phyloP scores from a whole-genome alignment of 139 green algal species.

The Auxenochlorella protothecoides region DNA sequence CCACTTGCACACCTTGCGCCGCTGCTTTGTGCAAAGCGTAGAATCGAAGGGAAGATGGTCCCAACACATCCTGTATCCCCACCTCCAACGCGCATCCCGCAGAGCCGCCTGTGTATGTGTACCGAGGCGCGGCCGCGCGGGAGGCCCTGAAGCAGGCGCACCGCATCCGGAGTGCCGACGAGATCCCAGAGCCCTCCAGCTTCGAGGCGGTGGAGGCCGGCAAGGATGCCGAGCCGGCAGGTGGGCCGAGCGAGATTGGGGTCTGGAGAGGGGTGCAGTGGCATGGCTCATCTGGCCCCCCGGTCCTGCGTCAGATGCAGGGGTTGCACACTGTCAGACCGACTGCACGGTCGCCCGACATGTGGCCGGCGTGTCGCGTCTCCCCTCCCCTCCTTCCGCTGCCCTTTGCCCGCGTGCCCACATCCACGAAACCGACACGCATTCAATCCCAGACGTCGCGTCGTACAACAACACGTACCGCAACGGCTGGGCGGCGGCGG shows the following conservation, averaged over 20 bases:
- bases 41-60: too few relatives aligned
- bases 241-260: not conserved
- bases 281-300: too few relatives aligned
- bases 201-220: slow-evolving; percentile 16
- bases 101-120: slow-evolving; percentile 7
- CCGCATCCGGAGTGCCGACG: slow-evolving; percentile 10
- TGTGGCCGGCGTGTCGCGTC: too few relatives aligned
- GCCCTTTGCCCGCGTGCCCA: too few relatives aligned
- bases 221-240: slow-evolving; percentile 3
- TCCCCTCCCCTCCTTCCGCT: too few relatives aligned
- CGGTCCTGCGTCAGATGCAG: too few relatives aligned
- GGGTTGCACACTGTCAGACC: too few relatives aligned
- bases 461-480: slow-evolving; percentile 45
- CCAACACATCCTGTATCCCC: not conserved
- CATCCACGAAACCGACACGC: too few relatives aligned
- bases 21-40: too few relatives aligned
- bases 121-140: slow-evolving; percentile 5
- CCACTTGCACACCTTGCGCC: not conserved
- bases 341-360: too few relatives aligned
- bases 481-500: slow-evolving; percentile 30
- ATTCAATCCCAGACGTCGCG: slow-evolving; percentile 8
- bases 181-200: slow-evolving; percentile 9
- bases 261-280: not conserved
- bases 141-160: slow-evolving; percentile 8
- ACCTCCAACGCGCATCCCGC: not conserved